Evolutionary conservation across 2,329 filamentous ascomycete genomes (phyloP), one percentile per base, ranked within the genome.

Genomic region (Cladophialophora immunda): DNA sequence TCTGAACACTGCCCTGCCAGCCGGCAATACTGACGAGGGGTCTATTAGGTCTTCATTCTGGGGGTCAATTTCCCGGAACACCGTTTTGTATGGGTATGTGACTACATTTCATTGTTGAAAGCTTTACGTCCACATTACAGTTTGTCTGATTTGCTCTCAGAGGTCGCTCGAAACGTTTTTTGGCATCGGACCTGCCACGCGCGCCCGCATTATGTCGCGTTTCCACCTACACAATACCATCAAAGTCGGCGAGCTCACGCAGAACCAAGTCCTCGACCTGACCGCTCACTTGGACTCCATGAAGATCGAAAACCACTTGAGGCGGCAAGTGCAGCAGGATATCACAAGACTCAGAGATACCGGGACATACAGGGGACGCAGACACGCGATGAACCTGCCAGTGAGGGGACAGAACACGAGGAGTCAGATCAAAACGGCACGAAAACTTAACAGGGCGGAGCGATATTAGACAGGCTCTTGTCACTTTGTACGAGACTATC

Each of bases 361-460:
- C 83, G 94, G 94, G 58, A 89, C 90, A 3, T 97, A 97, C 77
- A 85, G 95, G 61, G 95, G 95, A 71, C 89, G 92, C 78, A 85
- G 95, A 72, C 95, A 99, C 83, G 94, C 94, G 65, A 94, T 98
- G 90, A 88, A 90, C 68, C 81, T 98, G 81, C 95, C 95, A 3
- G 94, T 95, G 62, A 87, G 95, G 73, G 95, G 95, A 73, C 95
- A 99, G 82, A 88, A 86, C 74, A 98, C 95, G 67, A 90, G 92
- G 77, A 92, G 84, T 77, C 94, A 91, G 83, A 87, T 87, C 72
- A 82, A 82, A 77, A 89, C 84, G 36, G 86, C 87, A 52, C 80
- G 83, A 72, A 86, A 81, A 74, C 74, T 89, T 74, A 90, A 90
- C 78, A 83, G 80, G 71, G 79, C 87, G 65, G 85, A 88, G 68